phyloP scores from a whole-genome alignment of 768 basidiomycete species.

The Lentinula sp. region DNA sequence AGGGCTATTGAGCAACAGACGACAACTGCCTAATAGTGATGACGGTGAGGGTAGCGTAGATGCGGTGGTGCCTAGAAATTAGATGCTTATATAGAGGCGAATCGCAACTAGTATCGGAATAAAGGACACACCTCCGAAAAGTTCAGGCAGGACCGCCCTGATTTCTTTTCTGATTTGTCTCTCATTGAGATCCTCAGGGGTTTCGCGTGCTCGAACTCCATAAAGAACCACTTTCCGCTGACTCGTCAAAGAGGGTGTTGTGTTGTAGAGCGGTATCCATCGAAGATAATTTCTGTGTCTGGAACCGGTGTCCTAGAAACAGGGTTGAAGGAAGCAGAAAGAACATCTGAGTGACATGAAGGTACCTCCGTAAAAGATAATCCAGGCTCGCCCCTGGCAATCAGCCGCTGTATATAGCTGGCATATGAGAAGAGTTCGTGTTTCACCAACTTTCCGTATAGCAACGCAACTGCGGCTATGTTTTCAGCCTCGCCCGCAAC shows the following conservation, averaged over 20 bases:
- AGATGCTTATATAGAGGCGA: neutral
- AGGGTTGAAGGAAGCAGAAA: neutral
- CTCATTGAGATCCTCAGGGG: conserved; percentile 66
- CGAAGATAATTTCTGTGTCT: conserved; percentile 65
- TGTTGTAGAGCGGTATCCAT: conserved; percentile 65
- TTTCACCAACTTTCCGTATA: conserved; percentile 70
- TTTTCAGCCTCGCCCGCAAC: conserved; percentile 52
- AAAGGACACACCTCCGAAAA: conserved; percentile 52
- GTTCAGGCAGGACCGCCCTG: conserved; percentile 51
- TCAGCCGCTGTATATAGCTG: conserved; percentile 71
- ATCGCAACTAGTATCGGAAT: neutral
- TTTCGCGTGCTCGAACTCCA: conserved; percentile 61
- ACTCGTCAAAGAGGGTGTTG: conserved; percentile 51
- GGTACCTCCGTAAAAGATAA: conserved; percentile 49
- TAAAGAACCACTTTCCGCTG: conserved; percentile 69
- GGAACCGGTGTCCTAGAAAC: conserved; percentile 37
- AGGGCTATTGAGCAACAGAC: conserved; percentile 43
- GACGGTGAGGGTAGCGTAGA: conserved; percentile 26
- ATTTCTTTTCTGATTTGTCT: conserved; percentile 68
- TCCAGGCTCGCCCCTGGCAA: conserved; percentile 69
- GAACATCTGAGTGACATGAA: neutral
- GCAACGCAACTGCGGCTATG: conserved; percentile 52
- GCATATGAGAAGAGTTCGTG: conserved; percentile 69
- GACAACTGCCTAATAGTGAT: conserved; percentile 36
- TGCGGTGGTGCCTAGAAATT: conserved; percentile 23